phyloP scores from a whole-genome alignment of 1,284 basidiomycete genomes.

The Sporisorium graminicola region DNA sequence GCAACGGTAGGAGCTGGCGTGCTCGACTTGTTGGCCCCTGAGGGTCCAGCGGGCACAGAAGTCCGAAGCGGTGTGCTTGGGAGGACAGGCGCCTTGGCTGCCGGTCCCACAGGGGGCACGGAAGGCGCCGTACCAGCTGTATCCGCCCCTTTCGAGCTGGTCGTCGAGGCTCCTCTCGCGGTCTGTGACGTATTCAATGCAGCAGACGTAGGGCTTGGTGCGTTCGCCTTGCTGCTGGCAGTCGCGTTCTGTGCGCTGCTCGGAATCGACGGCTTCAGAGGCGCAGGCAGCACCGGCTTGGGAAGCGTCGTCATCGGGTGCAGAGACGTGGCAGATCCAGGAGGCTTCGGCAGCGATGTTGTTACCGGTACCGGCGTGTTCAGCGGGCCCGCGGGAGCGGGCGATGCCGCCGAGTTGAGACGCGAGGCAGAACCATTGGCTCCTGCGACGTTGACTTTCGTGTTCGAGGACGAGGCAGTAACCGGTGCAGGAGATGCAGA shows the following conservation, averaged over 20 bases:
- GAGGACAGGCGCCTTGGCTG: conserved; percentile 21
- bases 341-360: conserved; percentile 29
- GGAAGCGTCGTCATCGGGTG: conserved; percentile 35
- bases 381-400: background rate
- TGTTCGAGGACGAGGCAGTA: background rate
- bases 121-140: conserved; percentile 1
- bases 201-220: background rate
- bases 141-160: background rate
- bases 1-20: conserved; percentile 10
- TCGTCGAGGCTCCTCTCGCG: background rate
- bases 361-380: conserved; percentile 9
- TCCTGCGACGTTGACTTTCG: background rate
- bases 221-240: conserved; percentile 1
- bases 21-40: conserved; percentile 3
- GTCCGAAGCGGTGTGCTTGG: conserved; percentile 35
- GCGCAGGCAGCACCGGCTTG: conserved; percentile 38
- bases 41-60: conserved; percentile 2
- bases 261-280: conserved; percentile 31
- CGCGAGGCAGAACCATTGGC: conserved; percentile 20
- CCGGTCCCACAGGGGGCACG: background rate
- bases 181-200: background rate
- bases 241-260: conserved; percentile 18
- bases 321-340: conserved; percentile 24
- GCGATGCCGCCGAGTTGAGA: conserved; percentile 8
- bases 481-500: conserved; percentile 2